Evolutionary conservation across 495 filamentous ascomycete species (phyloP), one percentile per base, ranked within the genome.

Genomic region (Aspergillus nanangensis): DNA sequence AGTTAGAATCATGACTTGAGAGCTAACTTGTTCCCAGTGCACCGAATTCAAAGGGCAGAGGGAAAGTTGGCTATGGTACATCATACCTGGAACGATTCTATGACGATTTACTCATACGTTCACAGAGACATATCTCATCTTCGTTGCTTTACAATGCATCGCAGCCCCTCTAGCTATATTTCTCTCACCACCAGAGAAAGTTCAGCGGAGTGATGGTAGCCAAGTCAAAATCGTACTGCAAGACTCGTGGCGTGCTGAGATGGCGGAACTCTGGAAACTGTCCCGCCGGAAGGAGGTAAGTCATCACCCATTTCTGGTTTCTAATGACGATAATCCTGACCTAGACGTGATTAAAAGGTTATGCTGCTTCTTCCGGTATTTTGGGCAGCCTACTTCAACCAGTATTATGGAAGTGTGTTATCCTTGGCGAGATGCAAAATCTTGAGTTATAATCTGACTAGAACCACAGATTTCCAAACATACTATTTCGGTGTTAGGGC

Each of bases 121-220:
- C 19, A 9, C 24, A 61, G 57, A 61, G 41, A 77, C 79, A 0
- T 82, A 79, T 51, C 58, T 81, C 5, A 66, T 80, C 10, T 83
- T 84, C 45, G 77, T 84, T 29, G 75, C 75, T 2, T 56, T 83
- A 2, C 80, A 84, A 60, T 75, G 74, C 29, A 52, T 74, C 5
- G 77, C 77, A 0, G 74, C 73, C 1, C 59, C 79, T 14, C 61
- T 80, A 0, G 80, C 66, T 0, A 57, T 80, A 10, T 58, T 83
- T 4, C 58, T 84, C 2, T 77, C 74, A n/a, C 58, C 48, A 2
- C 80, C 81, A 0, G 56, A 62, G 5, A 67, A 77, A 18, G 81
- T 83, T 0, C 70, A 83, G 48, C 68, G 81, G 1, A 60, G 61
- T 8, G 77, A 80, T 43, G 79, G 79, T 9, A 76, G 63, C 31